Conservation (phyloP, 2,329 filamentous ascomycete genomes). For the Apiospora phragmitis region DNA sequence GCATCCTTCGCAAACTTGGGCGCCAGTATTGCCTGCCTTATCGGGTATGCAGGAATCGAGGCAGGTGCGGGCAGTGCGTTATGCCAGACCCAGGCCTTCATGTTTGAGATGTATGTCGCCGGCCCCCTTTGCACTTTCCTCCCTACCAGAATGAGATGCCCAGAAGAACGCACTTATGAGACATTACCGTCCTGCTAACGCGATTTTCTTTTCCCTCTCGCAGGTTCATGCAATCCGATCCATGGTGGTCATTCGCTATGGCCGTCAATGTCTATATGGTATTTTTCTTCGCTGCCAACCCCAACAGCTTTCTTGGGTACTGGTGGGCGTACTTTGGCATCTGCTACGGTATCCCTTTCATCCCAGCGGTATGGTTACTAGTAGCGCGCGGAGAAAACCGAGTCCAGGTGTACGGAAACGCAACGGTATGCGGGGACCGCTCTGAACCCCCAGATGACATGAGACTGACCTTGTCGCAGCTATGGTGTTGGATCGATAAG, state of each 20-base stretch:
- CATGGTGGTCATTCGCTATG: slow-evolving; percentile 80
- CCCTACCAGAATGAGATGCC: neutral
- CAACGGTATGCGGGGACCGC: slow-evolving; percentile 46
- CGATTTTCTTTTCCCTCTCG: neutral
- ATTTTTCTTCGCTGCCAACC: slow-evolving; percentile 60
- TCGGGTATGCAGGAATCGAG: slow-evolving; percentile 65
- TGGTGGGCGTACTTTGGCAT: slow-evolving; percentile 69
- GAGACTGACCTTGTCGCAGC: slow-evolving; percentile 35
- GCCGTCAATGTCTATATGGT: slow-evolving; percentile 77
- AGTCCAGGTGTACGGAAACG: slow-evolving; percentile 54
- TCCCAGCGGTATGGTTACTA: slow-evolving; percentile 67
- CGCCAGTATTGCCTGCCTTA: slow-evolving; percentile 66
- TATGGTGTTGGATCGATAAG: slow-evolving; percentile 63
- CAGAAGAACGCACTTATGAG: neutral
- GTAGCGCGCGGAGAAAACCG: slow-evolving; percentile 46
- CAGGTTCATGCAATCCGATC: slow-evolving; percentile 77
- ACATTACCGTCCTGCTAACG: neutral
- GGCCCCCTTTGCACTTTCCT: neutral
- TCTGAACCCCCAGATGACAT: neutral
- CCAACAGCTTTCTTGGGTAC: slow-evolving; percentile 70
- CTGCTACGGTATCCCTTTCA: slow-evolving; percentile 71
- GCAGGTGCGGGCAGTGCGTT: slow-evolving; percentile 54
- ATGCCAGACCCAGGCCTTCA: slow-evolving; percentile 61
- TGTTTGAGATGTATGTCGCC: slow-evolving; percentile 65
- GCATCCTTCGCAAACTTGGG: slow-evolving; percentile 61